Evolutionary conservation across 345 rosid species (phyloP).

Genomic region (Eucalyptus cloeziana): DNA sequence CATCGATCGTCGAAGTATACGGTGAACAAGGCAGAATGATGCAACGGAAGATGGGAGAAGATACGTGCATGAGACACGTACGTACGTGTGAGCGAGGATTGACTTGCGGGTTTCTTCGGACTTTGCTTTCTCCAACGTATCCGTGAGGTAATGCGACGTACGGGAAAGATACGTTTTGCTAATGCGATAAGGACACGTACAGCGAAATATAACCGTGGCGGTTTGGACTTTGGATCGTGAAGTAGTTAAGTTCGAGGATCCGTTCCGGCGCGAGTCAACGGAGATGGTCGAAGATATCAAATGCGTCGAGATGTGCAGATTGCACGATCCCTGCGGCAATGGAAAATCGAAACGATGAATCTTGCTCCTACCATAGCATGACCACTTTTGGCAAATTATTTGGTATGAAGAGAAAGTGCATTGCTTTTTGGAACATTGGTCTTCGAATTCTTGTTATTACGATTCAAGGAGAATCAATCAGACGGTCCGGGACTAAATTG

Average conservation of each 20-base stretch:
- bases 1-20: background rate
- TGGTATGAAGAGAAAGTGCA: background rate
- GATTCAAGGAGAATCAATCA: background rate
- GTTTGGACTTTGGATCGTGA: background rate
- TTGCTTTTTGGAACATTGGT: background rate
- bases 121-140: background rate
- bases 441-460: background rate
- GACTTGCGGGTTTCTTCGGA: background rate
- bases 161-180: background rate
- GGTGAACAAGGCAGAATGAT: background rate
- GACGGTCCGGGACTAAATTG: background rate
- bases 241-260: background rate
- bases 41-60: background rate
- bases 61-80: background rate
- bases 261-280: background rate
- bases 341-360: background rate
- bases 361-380: fast-evolving
- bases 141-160: background rate
- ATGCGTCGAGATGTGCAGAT: background rate
- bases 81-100: background rate
- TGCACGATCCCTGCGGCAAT: background rate
- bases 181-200: background rate
- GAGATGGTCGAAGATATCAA: background rate
- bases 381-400: background rate
- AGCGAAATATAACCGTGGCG: background rate